phyloP scores from a whole-genome alignment of 495 filamentous ascomycete species.

The Echria macrotheca region DNA sequence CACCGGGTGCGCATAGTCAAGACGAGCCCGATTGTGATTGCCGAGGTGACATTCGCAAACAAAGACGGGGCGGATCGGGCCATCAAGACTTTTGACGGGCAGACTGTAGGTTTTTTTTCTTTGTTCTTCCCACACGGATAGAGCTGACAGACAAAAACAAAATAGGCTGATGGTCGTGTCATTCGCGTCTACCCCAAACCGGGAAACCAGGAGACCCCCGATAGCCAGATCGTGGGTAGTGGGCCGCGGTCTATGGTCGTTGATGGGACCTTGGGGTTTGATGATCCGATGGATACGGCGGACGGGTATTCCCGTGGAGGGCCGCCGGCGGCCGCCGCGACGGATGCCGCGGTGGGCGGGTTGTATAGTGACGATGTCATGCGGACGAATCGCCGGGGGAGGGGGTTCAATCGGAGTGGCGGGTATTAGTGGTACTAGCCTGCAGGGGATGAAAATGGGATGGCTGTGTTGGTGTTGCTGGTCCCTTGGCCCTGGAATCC shows the following conservation, averaged over 20 bases:
- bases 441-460: no score
- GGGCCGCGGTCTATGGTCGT: constrained; percentile 40
- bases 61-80: constrained; percentile 73
- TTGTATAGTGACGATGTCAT: constrained; percentile 25
- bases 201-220: constrained; percentile 16
- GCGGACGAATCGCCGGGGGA: constrained; percentile 28
- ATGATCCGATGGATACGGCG: constrained; percentile 49
- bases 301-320: constrained; percentile 6
- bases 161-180: constrained; percentile 83
- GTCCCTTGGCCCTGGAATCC: no score
- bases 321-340: constrained; percentile 13
- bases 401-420: constrained; percentile 23
- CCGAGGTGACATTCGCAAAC: constrained; percentile 76
- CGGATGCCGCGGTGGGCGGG: constrained; percentile 13
- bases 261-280: constrained; percentile 59
- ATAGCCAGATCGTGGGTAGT: constrained; percentile 16
- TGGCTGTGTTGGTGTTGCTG: no score
- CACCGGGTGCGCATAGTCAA: constrained; percentile 66
- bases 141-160: no score
- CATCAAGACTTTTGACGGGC: constrained; percentile 79
- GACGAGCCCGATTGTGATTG: constrained; percentile 70
- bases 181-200: constrained; percentile 70
- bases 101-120: constrained; percentile 55
- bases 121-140: background rate
- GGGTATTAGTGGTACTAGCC: constrained; percentile 1